Evolutionary conservation across 176 grass and related monocot species (phyloP).

Genomic region (Bromus sterilis): DNA sequence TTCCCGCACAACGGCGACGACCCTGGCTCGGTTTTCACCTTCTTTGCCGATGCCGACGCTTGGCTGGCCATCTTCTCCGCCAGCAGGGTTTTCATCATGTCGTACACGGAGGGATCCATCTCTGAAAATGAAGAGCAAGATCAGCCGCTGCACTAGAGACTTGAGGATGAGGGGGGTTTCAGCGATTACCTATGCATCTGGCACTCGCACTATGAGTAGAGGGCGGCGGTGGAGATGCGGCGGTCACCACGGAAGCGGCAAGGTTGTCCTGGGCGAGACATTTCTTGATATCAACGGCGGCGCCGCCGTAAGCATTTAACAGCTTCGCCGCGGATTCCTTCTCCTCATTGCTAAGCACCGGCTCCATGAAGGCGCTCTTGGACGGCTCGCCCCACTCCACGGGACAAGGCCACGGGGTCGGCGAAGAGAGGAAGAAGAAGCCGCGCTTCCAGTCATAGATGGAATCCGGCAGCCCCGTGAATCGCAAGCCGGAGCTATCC

Average conservation of each 20-base stretch:
- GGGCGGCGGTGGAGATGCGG: not conserved
- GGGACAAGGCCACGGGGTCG: not conserved
- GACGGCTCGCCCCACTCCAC: not conserved
- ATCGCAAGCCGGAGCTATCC: not conserved
- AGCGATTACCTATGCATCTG: no score
- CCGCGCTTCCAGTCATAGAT: not conserved
- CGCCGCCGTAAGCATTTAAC: not conserved
- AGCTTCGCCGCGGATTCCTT: not conserved
- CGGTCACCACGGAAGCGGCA: not conserved
- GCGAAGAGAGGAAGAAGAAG: not conserved
- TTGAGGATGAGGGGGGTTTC: no score
- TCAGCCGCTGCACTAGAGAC: no score
- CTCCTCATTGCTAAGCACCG: not conserved
- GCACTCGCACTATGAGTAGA: no score
- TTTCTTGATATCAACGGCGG: not conserved
- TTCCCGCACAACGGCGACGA: not conserved
- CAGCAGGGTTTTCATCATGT: not conserved
- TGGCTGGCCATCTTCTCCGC: not conserved
- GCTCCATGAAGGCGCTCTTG: not conserved
- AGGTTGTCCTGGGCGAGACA: not conserved
- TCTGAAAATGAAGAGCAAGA: not conserved
- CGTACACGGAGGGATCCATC: not conserved
- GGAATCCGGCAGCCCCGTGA: not conserved
- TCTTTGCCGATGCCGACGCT: not conserved
- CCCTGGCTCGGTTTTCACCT: not conserved